Evolutionary conservation across 345 rosid genomes (phyloP).

Genomic region (Theobroma cacao): DNA sequence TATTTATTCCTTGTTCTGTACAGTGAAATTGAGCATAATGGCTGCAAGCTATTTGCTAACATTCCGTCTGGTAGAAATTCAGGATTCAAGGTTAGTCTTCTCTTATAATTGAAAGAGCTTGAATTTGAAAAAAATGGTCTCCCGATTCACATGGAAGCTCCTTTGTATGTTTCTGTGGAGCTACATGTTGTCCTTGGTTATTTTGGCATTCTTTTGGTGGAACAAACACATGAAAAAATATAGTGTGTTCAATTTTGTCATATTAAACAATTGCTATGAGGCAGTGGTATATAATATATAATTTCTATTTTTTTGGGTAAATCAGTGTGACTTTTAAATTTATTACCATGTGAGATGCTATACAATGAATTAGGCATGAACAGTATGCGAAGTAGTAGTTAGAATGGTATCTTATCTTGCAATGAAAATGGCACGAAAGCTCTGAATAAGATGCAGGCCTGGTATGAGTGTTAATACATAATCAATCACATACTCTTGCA

Average conservation of each 20-base stretch:
- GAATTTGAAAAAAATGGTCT: conserved; percentile 3
- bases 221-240: not conserved
- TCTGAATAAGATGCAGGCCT: not conserved
- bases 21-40: conserved; percentile 90
- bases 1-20: conserved; percentile 16
- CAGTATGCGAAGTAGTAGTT: not conserved
- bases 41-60: conserved; percentile 59
- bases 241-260: not conserved
- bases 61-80: conserved; percentile 82
- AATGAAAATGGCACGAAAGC: not conserved
- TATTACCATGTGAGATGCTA: not conserved
- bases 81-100: conserved; percentile 71
- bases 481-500: not conserved
- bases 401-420: not conserved
- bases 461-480: not conserved
- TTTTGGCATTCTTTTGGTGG: not conserved
- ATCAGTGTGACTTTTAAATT: not conserved
- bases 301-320: not conserved
- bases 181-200: not conserved
- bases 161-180: not conserved
- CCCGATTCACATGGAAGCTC: not conserved
- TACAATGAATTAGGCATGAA: not conserved
- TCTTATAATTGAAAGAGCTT: conserved; percentile 1
- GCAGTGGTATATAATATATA: not conserved
- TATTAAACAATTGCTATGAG: not conserved